Evolutionary conservation across 2,329 filamentous ascomycete species (phyloP).

Genomic region (Amauroascus niger): DNA sequence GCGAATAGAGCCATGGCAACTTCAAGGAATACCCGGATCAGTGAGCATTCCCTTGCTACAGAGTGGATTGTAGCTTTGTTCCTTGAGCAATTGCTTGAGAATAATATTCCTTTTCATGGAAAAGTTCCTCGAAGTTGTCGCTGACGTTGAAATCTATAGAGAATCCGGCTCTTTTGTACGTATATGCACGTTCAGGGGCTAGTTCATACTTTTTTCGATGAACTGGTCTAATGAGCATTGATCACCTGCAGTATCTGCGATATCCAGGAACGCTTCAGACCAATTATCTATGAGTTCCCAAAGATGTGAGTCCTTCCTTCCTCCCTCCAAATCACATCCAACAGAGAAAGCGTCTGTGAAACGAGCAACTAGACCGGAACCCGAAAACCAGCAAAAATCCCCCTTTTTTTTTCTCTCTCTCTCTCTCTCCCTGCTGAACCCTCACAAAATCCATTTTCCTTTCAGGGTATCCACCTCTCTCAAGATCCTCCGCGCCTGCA

Average conservation of each 20-base stretch:
- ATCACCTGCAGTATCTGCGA: conserved; percentile 64
- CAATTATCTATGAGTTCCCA: conserved; percentile 72
- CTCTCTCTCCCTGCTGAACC: background rate
- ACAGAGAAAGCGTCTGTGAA: background rate
- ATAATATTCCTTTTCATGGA: background rate
- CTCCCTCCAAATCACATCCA: background rate
- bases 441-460: conserved; percentile 5
- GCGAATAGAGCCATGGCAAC: background rate
- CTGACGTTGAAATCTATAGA: conserved; percentile 24
- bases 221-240: background rate
- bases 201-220: background rate
- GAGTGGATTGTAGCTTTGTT: background rate
- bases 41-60: background rate
- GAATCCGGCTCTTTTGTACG: conserved; percentile 42
- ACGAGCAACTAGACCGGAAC: background rate
- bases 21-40: conserved; percentile 5
- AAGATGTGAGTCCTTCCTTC: conserved; percentile 52
- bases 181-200: background rate
- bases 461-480: conserved; percentile 53
- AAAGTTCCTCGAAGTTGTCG: background rate
- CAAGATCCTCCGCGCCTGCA: conserved; percentile 57
- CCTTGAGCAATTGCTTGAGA: background rate
- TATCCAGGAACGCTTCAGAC: conserved; percentile 84
- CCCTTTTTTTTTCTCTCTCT: background rate
- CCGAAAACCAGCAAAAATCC: too few species aligned